A percentile compares a stretch with the other conserved stretches of the same genome.
phyloP scores from a whole-genome alignment of 352 stramenopile species.

The Labyrinthula sp. region DNA sequence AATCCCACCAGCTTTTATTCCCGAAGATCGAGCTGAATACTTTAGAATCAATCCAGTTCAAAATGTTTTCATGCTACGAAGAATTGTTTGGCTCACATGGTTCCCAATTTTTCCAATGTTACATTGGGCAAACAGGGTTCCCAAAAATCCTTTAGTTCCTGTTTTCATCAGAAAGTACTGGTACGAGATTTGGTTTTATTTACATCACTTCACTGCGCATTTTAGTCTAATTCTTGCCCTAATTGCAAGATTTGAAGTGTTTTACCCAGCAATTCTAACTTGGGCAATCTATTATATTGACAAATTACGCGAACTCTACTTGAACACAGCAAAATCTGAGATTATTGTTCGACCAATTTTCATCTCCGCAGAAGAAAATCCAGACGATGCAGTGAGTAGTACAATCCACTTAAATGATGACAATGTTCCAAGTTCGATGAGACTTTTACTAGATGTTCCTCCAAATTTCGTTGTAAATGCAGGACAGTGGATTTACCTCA shows the following conservation, averaged over 20 bases:
- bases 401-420: no score
- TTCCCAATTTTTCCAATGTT: background rate
- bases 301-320: background rate
- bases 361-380: background rate
- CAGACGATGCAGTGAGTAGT: background rate
- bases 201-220: background rate
- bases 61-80: background rate
- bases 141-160: background rate
- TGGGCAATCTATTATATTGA: background rate
- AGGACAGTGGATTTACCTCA: slow-evolving; percentile 1
- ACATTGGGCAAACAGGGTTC: background rate
- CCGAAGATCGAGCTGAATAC: background rate
- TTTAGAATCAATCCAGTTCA: background rate
- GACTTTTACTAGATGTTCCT: background rate
- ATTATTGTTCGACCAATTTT: background rate
- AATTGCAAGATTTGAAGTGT: background rate
- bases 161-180: background rate
- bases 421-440: background rate
- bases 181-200: background rate
- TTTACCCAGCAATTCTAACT: background rate
- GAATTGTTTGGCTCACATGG: slow-evolving; percentile 1
- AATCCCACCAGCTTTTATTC: background rate
- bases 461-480: background rate
- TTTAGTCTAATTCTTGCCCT: background rate
- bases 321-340: background rate